phyloP scores from a whole-genome alignment of 2,329 filamentous ascomycete genomes.

The Helotiales sp. region DNA sequence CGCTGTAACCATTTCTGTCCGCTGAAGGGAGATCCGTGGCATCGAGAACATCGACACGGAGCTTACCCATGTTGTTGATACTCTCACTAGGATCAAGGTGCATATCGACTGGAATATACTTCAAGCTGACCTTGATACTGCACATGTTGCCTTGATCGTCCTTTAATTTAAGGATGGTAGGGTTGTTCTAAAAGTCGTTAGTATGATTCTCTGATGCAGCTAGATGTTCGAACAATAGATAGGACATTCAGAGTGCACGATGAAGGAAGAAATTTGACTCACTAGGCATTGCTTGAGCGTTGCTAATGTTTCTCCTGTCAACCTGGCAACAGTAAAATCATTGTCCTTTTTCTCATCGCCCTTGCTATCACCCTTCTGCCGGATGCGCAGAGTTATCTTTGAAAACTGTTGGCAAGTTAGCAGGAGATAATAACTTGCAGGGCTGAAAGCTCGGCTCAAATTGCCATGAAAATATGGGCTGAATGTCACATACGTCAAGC shows the following conservation, averaged over 20 bases:
- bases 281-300: slow-evolving; percentile 86
- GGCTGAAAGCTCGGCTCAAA: too few species aligned
- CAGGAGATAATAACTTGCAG: too few species aligned
- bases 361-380: slow-evolving; percentile 75
- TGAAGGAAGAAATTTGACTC: slow-evolving; percentile 45
- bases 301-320: slow-evolving; percentile 82
- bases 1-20: slow-evolving; percentile 94
- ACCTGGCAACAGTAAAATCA: slow-evolving; percentile 75
- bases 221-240: neutral
- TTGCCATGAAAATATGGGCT: too few species aligned
- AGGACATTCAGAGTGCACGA: too few species aligned
- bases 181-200: slow-evolving; percentile 69
- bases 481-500: too few species aligned
- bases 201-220: neutral
- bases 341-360: slow-evolving; percentile 64
- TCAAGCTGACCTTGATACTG: slow-evolving; percentile 86
- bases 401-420: too few species aligned
- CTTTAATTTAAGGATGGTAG: slow-evolving; percentile 77
- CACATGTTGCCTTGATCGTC: slow-evolving; percentile 74
- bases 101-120: slow-evolving; percentile 95
- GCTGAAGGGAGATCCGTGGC: slow-evolving; percentile 86
- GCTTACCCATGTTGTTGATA: slow-evolving; percentile 97
- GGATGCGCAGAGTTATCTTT: slow-evolving; percentile 81
- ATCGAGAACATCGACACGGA: slow-evolving; percentile 91
- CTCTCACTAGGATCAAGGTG: slow-evolving; percentile 89